A percentile compares a stretch with the other conserved stretches of the same genome.
Evolutionary conservation across 1,139 yeast species (phyloP).

Genomic region (Geotrichum carabidarum): DNA sequence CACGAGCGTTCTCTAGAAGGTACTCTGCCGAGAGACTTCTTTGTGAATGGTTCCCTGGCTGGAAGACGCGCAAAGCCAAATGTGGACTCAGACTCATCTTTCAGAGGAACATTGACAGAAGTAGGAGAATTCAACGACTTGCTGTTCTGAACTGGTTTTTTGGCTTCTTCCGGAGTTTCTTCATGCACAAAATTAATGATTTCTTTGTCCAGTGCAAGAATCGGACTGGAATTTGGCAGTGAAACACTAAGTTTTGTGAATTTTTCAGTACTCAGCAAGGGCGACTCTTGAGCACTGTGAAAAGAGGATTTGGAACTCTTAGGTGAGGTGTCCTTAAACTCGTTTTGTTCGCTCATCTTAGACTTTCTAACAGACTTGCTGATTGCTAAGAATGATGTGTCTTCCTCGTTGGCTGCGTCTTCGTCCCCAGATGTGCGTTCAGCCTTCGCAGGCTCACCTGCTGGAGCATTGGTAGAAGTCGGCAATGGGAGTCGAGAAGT

Average conservation of each 20-base stretch:
- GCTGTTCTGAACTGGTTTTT: neutral
- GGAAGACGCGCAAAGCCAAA: constrained; percentile 46
- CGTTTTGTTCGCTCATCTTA: neutral
- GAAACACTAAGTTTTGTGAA: neutral
- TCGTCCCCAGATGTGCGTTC: neutral
- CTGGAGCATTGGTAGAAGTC: no score
- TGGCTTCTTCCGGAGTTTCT: neutral
- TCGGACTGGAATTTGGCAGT: constrained; percentile 1
- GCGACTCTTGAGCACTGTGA: constrained; percentile 5
- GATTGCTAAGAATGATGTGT: constrained; percentile 12
- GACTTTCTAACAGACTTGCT: constrained; percentile 7
- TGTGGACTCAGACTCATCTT: constrained; percentile 24
- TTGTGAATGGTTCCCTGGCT: constrained; percentile 43
- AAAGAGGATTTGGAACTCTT: neutral
- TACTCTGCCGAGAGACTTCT: constrained; percentile 32
- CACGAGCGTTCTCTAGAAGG: constrained; percentile 17
- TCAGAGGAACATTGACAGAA: constrained; percentile 28
- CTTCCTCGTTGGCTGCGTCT: constrained; percentile 2
- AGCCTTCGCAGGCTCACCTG: neutral
- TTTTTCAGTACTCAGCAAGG: neutral
- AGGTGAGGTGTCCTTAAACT: neutral
- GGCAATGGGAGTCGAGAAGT: no score
- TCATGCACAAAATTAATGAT: neutral
- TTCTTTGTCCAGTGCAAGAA: neutral
- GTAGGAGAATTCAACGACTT: constrained; percentile 2